Percentiles rank a stretch among this genome's conserved stretches.
Evolutionary conservation across 371 early-diverging fungal genomes (phyloP).

Genomic region (Conidiobolus incongruus): DNA sequence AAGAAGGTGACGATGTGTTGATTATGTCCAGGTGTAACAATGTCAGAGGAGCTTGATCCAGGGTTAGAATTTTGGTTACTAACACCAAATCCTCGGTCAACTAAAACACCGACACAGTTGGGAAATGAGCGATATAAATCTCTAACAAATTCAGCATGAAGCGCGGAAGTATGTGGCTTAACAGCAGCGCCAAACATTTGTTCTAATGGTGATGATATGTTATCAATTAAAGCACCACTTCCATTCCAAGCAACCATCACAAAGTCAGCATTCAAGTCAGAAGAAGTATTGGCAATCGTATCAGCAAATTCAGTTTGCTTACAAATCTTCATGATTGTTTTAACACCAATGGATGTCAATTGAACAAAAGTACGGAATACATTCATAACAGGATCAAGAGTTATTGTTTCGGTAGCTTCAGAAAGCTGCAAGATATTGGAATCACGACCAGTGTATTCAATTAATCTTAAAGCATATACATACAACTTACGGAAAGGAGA

Average conservation of each 20-base stretch:
- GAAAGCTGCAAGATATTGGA: constrained; percentile 46
- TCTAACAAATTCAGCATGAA: constrained; percentile 19
- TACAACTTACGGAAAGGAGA: not conserved
- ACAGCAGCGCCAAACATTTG: not conserved
- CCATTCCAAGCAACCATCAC: constrained; percentile 20
- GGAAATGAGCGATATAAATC: constrained; percentile 13
- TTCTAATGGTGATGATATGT: constrained; percentile 1
- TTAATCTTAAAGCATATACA: constrained; percentile 33
- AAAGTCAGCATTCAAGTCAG: constrained; percentile 11
- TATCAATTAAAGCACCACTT: constrained; percentile 5
- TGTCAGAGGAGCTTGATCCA: constrained; percentile 2
- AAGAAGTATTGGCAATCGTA: constrained; percentile 16
- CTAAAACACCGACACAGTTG: constrained; percentile 28
- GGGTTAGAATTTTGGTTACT: constrained; percentile 1
- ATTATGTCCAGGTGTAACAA: constrained; percentile 6
- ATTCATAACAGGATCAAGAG: constrained; percentile 40
- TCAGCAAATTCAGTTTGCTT: constrained; percentile 19
- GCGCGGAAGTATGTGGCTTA: constrained; percentile 9
- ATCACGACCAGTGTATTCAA: constrained; percentile 43
- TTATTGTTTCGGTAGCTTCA: constrained; percentile 25
- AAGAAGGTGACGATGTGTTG: constrained; percentile 17
- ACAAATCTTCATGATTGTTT: constrained; percentile 11
- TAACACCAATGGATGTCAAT: constrained; percentile 24
- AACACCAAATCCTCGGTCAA: constrained; percentile 46
- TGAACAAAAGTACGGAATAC: constrained; percentile 49